phyloP scores from a whole-genome alignment of 805 yeast genomes.

The Candida ascalaphidarum region DNA sequence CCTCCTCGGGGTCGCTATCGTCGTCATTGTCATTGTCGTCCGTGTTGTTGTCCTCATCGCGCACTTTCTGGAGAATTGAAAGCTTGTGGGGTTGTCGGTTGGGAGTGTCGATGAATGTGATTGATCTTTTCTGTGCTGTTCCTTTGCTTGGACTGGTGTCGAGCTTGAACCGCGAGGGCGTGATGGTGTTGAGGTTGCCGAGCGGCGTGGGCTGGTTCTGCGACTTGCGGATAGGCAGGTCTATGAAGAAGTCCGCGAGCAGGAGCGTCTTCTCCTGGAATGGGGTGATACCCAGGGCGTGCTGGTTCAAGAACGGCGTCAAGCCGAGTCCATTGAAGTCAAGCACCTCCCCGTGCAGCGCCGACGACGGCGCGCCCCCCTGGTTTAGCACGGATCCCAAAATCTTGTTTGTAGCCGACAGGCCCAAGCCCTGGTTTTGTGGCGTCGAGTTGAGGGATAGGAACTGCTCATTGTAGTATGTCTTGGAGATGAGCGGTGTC shows the following conservation, averaged over 20 bases:
- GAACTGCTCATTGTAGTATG: conserved; percentile 25
- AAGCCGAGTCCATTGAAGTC: conserved; percentile 28
- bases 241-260: conserved; percentile 35
- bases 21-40: conserved; percentile 11
- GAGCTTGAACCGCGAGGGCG: conserved; percentile 30
- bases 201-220: no score
- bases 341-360: no score
- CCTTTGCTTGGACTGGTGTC: no score
- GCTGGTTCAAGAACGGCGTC: conserved; percentile 28
- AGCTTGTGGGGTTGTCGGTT: conserved; percentile 25
- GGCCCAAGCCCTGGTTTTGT: conserved; percentile 17
- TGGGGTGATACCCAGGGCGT: conserved; percentile 30
- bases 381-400: conserved; percentile 1
- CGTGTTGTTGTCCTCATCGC: conserved; percentile 3
- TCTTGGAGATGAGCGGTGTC: conserved; percentile 35
- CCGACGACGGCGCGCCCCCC: no score
- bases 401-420: no score
- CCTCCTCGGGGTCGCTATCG: conserved; percentile 8
- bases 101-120: conserved; percentile 29
- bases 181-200: conserved; percentile 27
- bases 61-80: conserved; percentile 11
- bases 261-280: conserved; percentile 34
- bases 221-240: conserved; percentile 31
- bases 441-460: conserved; percentile 30
- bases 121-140: conserved; percentile 23